These are phyloP conservation scores for Suillus decipiens DNA, from an alignment of 768 basidiomycete species.

Conservation along the genomic window DNA sequence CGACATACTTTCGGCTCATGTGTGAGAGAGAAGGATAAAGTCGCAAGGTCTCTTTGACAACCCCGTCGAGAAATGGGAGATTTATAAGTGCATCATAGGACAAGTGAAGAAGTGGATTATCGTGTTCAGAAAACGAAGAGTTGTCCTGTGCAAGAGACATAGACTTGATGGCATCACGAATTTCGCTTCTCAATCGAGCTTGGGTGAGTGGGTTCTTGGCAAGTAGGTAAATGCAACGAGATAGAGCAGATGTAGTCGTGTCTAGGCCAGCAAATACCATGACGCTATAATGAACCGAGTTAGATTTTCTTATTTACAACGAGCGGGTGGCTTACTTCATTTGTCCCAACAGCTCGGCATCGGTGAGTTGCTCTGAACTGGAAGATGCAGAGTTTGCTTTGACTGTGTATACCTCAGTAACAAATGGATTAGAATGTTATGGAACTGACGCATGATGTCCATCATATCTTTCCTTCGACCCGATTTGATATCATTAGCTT, in stretches of 20 bases:
- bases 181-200: conserved; percentile 8
- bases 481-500: conserved; percentile 13
- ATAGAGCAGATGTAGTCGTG: conserved; percentile 22
- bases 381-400: conserved; percentile 21
- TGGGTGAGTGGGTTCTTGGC: conserved; percentile 15
- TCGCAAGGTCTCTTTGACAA: conserved; percentile 37
- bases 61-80: conserved; percentile 43
- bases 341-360: conserved; percentile 30
- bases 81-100: conserved; percentile 35
- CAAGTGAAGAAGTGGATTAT: conserved; percentile 15
- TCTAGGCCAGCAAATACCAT: conserved; percentile 24
- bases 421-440: background rate
- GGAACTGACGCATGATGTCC: conserved; percentile 29
- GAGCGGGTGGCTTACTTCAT: conserved; percentile 22
- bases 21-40: conserved; percentile 26
- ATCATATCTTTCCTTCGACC: conserved; percentile 26
- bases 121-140: conserved; percentile 22
- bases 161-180: conserved; percentile 15
- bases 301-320: background rate
- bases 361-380: conserved; percentile 23
- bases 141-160: conserved; percentile 11
- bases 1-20: conserved; percentile 21
- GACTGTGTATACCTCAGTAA: conserved; percentile 17
- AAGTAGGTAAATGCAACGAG: conserved; percentile 17
- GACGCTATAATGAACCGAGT: conserved; percentile 15